These are phyloP conservation scores for Vinca minor DNA, from an alignment of 257 asterid genomes.

Conservation along the genomic window DNA sequence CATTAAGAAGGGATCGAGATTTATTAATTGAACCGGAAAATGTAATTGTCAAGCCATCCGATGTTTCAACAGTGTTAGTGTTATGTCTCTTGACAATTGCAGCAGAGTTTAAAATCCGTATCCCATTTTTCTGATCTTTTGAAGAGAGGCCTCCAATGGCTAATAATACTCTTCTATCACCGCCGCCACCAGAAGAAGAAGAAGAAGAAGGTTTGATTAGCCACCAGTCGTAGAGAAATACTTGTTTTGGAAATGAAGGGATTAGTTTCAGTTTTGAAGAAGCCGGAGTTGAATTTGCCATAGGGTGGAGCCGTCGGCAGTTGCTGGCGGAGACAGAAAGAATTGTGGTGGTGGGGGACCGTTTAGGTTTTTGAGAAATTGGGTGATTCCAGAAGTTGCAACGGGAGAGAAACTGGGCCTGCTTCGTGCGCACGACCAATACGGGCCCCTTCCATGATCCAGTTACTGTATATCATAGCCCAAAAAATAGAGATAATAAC, in stretches of 20 bases:
- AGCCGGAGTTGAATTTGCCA: no score
- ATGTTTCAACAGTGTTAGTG: constrained; percentile 46
- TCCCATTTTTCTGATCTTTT: constrained; percentile 22
- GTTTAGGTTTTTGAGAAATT: no score
- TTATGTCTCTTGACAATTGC: constrained; percentile 47
- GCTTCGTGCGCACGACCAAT: no score
- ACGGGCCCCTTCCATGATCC: no score
- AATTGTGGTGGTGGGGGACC: no score
- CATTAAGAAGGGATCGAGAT: constrained; percentile 45
- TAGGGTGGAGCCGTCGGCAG: no score
- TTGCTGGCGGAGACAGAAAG: no score
- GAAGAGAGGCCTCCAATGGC: constrained; percentile 10
- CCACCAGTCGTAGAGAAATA: constrained; percentile 10
- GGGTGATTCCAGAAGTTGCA: no score
- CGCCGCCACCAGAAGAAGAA: no score
- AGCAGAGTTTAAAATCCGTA: constrained; percentile 45
- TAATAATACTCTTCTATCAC: not conserved
- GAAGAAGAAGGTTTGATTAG: constrained; percentile 1
- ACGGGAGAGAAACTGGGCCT: no score
- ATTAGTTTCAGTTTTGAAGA: not conserved
- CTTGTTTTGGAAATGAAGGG: not conserved
- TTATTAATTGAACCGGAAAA: constrained; percentile 46
- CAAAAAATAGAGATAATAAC: no score
- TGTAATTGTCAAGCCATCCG: constrained; percentile 52
- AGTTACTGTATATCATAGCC: no score